Percentiles rank a stretch among this genome's conserved stretches.
These are phyloP conservation scores for Sarcocystis neurona DNA, from an alignment of 169 alveolate species.

Conservation along the genomic window DNA sequence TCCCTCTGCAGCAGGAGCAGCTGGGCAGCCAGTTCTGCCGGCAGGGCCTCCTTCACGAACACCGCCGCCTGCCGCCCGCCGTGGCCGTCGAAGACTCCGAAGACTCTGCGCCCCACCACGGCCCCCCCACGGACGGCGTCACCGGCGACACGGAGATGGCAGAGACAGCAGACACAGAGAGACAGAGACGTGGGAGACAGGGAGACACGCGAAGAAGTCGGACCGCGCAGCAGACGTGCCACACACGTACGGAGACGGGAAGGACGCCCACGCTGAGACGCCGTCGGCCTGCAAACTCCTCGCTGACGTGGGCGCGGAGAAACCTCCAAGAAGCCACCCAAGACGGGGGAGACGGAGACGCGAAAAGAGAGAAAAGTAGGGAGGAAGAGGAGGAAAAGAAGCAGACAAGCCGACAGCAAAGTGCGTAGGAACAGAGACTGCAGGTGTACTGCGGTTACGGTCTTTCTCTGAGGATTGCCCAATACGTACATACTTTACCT, in stretches of 20 bases:
- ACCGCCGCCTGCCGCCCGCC: constrained; percentile 76
- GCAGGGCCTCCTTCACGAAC: constrained; percentile 68
- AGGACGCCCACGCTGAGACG: no score
- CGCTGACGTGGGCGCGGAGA: no score
- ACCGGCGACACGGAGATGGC: neutral
- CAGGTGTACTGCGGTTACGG: no score
- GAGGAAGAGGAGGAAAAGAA: neutral
- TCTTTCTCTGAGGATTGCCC: no score
- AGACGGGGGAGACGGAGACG: neutral
- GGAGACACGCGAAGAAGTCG: neutral
- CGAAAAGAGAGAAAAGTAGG: neutral
- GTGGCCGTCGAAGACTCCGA: constrained; percentile 78
- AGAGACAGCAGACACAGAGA: neutral
- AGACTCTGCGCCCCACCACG: constrained; percentile 54
- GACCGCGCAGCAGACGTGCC: neutral
- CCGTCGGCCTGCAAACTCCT: no score
- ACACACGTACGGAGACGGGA: no score
- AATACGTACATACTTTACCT: no score
- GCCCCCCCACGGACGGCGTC: no score
- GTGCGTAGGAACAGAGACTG: neutral
- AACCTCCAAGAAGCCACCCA: no score
- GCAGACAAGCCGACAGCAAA: neutral
- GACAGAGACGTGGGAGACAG: neutral
- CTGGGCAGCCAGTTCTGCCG: constrained; percentile 71
- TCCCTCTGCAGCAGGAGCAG: constrained; percentile 39